Evolutionary conservation across 2,329 filamentous ascomycete species (phyloP), one percentile per base, ranked within the genome.

Genomic region (Fusarium sp.): DNA sequence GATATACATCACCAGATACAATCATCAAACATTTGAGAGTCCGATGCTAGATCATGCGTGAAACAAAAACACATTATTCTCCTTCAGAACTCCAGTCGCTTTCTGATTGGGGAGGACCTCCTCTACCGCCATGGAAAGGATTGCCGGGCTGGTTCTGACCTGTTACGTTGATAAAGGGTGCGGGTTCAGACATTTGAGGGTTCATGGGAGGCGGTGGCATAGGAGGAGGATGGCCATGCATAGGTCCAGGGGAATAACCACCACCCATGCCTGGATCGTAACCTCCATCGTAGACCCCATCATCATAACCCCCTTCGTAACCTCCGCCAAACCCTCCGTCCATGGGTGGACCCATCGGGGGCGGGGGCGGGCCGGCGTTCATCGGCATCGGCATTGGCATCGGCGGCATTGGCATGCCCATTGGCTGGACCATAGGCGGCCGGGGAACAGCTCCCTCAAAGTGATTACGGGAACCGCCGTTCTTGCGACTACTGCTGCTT

Each of bases 381-480:
- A 70, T 65, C 14, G 70, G 71, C 22, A 46, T 65, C 14, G 70
- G 71, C 22, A 46, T 63, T 11, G 69, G 70, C 23, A 48, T 50
- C 22, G 47, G 67, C 67, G 22, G 48, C 48, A 51, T 53, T 6
- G 57, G 67, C 67, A 68, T 60, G 37, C 43, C 43, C 51, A 55
- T 55, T 4, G 56, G 59, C 17, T 62, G 56, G 23, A 62, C 59
- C 14, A 68, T 45, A 27, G 67, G 56, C n/a, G 67, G 62, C 33
- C 67, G 56, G 14, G 71, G 71, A 13, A 73, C 56, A 14, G 69
- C 71, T 25, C 70, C 71, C 19, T 73, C 59, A 46, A 72, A 73
- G 50, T 73, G 71, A 45, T 73, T 72, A 35, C 65, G 71, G 40
- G 65, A 66, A 14, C 65, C 54, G 19, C 66, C 50, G 15, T 25